Base-by-base conservation (phyloP, 2,329 filamentous ascomycete species). In the Aspergillus fischeri region DNA sequence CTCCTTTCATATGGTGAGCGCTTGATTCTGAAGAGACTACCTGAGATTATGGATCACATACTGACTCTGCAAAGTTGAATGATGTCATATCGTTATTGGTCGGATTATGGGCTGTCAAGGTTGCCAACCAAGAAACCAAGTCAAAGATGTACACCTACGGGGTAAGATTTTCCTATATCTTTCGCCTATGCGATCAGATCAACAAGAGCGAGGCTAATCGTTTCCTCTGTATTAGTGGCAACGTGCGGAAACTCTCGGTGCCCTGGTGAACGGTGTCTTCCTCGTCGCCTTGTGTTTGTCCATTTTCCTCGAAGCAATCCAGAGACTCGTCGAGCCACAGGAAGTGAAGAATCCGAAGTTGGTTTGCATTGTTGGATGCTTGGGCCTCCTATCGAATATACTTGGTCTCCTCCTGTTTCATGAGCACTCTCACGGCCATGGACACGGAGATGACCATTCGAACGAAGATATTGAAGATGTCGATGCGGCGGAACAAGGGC, bases 191-290 rank as follows among this genome's bases (percentile, higher is more conserved):
- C 54, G 20, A 10, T 32, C 17, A 2, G 42, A n/a, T 21, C 25
- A 42, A 53, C 54, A 45, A 11, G 51, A 54, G 27, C 17, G 25
- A 11, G 47, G 4, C 63, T 65, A 53, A 27, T 9, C 20, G 42
- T 27, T 29, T 32, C 20, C 25, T 27, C 32, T 49, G 3, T 6
- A 7, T 17, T 27, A 93, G 89, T 99, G 92, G 90, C 89, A 97
- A 80, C 91, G 94, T 65, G 94, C 94, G 38, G 94, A 99, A 80
- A 97, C 96, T 10, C 83, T 99, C 5, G 94, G 94, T 69, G 94
- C 94, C 50, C 87, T 97, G 67, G 91, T 97, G 77, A 99, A 99
- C 69, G 94, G 94, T 64, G 93, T 97, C 49, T 99, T 99, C 79
- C 82, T 99, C 48, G 94, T 99, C 70, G 94, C 94, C 7, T 84